Conservation (phyloP, 441 rosid genomes). For the Populus hybrid region DNA sequence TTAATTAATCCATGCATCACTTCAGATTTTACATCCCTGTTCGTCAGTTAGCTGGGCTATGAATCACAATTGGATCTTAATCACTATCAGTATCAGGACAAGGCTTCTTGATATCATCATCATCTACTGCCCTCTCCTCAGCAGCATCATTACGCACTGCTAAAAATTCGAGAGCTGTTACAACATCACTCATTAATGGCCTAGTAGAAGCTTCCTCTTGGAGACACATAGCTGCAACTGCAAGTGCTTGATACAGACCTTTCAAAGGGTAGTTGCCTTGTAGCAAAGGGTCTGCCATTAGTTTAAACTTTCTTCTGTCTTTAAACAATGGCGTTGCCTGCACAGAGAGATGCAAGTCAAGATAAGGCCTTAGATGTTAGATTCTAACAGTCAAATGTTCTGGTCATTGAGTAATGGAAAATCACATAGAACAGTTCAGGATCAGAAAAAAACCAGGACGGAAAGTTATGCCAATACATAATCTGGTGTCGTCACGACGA, state of each 20-base stretch:
- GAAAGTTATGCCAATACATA: neutral
- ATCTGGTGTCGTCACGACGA: neutral
- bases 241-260: slow-evolving; percentile 90
- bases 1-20: neutral
- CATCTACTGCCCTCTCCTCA: slow-evolving; percentile 17
- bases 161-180: slow-evolving; percentile 79
- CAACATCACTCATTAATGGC: slow-evolving; percentile 92
- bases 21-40: neutral
- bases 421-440: neutral
- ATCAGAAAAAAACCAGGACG: neutral
- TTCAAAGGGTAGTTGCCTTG: slow-evolving; percentile 61
- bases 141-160: slow-evolving; percentile 32
- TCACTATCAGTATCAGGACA: slow-evolving; percentile 14
- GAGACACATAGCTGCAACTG: slow-evolving; percentile 94
- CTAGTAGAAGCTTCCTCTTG: slow-evolving; percentile 81
- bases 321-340: slow-evolving; percentile 88
- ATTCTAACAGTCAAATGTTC: neutral
- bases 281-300: slow-evolving; percentile 83
- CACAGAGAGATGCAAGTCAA: slow-evolving; percentile 5
- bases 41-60: neutral
- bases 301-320: slow-evolving; percentile 67
- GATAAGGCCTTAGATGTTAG: neutral
- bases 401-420: too few species aligned
- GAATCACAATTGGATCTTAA: slow-evolving; percentile 4
- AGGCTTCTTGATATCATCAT: neutral